Base-by-base conservation (phyloP, 192 early-diverging fungal genomes). In the Coemansia sp. region DNA sequence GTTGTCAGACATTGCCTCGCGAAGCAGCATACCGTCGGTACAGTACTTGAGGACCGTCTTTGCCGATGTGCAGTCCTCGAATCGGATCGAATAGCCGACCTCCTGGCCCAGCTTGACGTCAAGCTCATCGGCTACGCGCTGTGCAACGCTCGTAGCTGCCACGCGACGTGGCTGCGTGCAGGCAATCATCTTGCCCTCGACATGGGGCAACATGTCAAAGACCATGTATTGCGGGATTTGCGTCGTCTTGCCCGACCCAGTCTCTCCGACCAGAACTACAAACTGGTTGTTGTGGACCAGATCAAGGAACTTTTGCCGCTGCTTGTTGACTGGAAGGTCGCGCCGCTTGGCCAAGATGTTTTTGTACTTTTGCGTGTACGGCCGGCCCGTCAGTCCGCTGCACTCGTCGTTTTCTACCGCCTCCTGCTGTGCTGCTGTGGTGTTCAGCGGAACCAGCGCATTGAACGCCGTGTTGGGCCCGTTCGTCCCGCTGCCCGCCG, bases 81-180 rank as follows among this genome's bases (percentile, higher is more conserved):
- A 99, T 58, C 98, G 94, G 66, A 99, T 98, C 10, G 96, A 92
- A 65, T 99, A 99, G 12, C 98, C 98, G 43, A 99, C 98, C 73
- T 97, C 91, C 47, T 94, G 87, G 53, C 97, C 97, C 20, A 98
- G 70, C 54, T 89, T 82, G 57, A 94, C 95, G 58, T 90, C 95
- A 49, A 99, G 94, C 77, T 99, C 97, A 79, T 98, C 95, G 0
- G 95, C 91, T 0, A 99, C 97, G 72, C 97, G 94, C 73, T 97
- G 94, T 19, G 97, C 97, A 8, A 99, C 97, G 19, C 95, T 97
- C 96, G 96, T 97, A 19, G 97, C 97, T 12, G 97, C 97, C 9
- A 99, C 96, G 74, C 97, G 93, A 69, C 97, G 94, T 19, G 97
- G 97, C 76, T 99, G 97, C 3, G 97, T 99, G 76, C 97, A 99